Evolutionary conservation across 805 yeast genomes (phyloP).

Genomic region (Blastobotrys muscicola): DNA sequence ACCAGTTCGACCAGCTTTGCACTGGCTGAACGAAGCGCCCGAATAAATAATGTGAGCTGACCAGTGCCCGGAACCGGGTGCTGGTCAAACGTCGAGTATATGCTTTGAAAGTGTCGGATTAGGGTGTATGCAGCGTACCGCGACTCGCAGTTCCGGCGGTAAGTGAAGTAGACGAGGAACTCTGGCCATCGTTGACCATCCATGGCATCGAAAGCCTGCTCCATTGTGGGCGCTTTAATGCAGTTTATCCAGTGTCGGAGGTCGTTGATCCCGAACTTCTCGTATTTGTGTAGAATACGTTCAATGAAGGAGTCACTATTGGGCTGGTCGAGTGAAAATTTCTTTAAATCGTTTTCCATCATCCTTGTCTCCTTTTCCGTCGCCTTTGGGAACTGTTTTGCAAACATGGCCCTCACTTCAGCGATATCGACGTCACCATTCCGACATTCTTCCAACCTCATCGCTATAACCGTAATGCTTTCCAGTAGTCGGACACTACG

Average conservation of each 20-base stretch:
- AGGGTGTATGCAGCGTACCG: conserved; percentile 19
- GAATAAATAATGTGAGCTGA: conserved; percentile 17
- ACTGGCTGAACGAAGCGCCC: neutral
- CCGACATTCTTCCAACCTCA: too few species aligned
- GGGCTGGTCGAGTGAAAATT: neutral
- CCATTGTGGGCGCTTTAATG: conserved; percentile 10
- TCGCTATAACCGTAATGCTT: too few species aligned
- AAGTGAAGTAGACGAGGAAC: conserved; percentile 19
- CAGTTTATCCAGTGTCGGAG: conserved; percentile 14
- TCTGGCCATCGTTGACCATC: conserved; percentile 20
- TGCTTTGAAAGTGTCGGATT: conserved; percentile 15
- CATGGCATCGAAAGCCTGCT: conserved; percentile 15
- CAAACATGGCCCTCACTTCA: neutral
- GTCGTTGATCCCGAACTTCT: conserved; percentile 5
- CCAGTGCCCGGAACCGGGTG: conserved; percentile 16
- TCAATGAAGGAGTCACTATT: neutral
- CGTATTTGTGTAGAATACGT: conserved; percentile 8
- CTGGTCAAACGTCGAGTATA: neutral
- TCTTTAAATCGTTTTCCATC: neutral
- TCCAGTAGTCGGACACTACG: too few species aligned
- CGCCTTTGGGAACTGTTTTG: neutral
- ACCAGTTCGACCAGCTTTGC: conserved; percentile 15
- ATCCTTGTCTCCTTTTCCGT: neutral
- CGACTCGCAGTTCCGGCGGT: conserved; percentile 16
- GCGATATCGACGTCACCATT: too few species aligned